Percentiles rank a stretch among this genome's conserved stretches.
These are phyloP conservation scores for Angomonas ambiguus DNA, from an alignment of 208 protist genomes.

Conservation along the genomic window DNA sequence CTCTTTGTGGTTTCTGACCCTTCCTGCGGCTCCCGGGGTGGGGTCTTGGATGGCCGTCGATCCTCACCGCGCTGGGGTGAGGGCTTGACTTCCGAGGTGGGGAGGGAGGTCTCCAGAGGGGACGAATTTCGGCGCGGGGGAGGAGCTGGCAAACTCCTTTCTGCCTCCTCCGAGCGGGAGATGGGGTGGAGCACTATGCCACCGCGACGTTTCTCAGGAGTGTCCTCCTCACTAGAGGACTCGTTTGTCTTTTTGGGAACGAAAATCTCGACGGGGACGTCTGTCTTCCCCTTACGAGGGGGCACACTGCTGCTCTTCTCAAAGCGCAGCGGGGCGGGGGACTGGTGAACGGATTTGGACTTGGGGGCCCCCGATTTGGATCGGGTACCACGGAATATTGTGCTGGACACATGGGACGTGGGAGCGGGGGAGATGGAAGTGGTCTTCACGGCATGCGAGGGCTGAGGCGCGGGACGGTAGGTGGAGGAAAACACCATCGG, in stretches of 20 bases:
- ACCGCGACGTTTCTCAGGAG: not conserved
- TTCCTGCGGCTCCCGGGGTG: not conserved
- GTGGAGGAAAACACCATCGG: constrained; percentile 3
- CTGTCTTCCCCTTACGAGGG: not conserved
- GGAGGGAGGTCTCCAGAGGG: not conserved
- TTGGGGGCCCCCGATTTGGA: constrained; percentile 2
- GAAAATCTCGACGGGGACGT: constrained; percentile 13
- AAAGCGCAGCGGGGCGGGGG: not conserved
- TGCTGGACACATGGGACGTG: not conserved
- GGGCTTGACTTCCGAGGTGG: not conserved
- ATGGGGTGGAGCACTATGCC: not conserved
- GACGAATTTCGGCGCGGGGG: not conserved
- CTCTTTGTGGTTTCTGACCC: not conserved
- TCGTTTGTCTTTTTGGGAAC: not conserved
- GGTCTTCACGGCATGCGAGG: not conserved
- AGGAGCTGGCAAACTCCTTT: not conserved
- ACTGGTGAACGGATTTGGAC: not conserved
- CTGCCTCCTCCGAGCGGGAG: not conserved
- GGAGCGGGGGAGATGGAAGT: constrained; percentile 2
- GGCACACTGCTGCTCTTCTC: not conserved
- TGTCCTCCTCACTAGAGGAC: constrained; percentile 1
- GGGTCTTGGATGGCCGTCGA: not conserved
- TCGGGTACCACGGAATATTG: not conserved
- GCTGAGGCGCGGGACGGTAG: constrained; percentile 10
- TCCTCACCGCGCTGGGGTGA: not conserved